Conservation (phyloP, 108 stramenopile genomes). For the Conticribra weissflogii region DNA sequence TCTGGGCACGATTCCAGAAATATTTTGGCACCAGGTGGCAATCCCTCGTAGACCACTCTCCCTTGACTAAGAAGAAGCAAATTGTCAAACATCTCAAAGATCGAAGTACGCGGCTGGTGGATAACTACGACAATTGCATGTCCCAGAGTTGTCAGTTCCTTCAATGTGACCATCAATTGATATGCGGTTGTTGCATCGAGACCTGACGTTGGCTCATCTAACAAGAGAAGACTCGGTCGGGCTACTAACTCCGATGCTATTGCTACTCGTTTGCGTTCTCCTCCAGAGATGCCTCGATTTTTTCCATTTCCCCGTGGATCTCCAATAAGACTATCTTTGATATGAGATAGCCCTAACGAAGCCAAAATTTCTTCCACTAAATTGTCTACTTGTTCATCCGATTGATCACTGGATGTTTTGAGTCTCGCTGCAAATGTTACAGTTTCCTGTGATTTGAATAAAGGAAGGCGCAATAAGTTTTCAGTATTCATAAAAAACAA, state of each 20-base stretch:
- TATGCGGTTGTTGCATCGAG: conserved; percentile 85
- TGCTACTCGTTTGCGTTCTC: conserved; percentile 86
- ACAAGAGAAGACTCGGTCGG: conserved; percentile 72
- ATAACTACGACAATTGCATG: conserved; percentile 87
- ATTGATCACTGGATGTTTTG: conserved; percentile 55
- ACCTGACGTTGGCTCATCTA: conserved; percentile 74
- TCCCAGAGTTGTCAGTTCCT: conserved; percentile 53
- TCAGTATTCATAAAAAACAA: too few relatives aligned
- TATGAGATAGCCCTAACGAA: conserved; percentile 58
- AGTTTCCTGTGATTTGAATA: too few relatives aligned
- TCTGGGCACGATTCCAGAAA: conserved; percentile 61
- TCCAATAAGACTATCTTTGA: conserved; percentile 70
- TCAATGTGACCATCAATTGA: conserved; percentile 68
- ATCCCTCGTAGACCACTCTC: conserved; percentile 63
- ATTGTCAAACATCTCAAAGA: conserved; percentile 83
- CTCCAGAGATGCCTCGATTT: conserved; percentile 75
- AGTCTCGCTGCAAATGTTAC: conserved; percentile 79
- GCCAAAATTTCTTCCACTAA: conserved; percentile 71
- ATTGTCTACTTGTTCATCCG: conserved; percentile 46
- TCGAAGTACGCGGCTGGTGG: conserved; percentile 89
- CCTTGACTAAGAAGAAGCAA: conserved; percentile 79
- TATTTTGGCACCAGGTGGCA: conserved; percentile 39
- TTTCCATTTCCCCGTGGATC: conserved; percentile 33
- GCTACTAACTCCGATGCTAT: conserved; percentile 86
- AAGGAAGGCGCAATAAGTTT: too few relatives aligned